Base-by-base conservation (phyloP, 2,329 filamentous ascomycete genomes). In the Epichloe elymi region DNA sequence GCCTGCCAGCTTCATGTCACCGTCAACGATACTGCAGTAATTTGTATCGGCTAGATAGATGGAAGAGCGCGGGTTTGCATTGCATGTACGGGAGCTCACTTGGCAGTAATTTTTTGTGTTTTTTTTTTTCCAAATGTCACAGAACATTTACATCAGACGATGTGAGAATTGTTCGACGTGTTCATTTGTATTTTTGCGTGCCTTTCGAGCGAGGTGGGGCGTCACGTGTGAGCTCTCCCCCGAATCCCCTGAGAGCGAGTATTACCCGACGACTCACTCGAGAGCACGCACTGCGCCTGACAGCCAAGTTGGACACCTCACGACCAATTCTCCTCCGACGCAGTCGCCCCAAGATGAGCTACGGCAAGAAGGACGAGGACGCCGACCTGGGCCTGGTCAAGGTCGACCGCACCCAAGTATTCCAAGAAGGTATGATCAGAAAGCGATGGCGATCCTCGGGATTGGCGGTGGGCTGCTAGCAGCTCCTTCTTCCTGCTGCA, bases 331-430 rank as follows among this genome's bases (percentile, higher is more conserved):
- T 57, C 56, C 52, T 50, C 41, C 59, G 58, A 62, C 60, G 61
- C 60, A 63, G 61, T 61, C 63, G 70, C 72, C 72, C 72, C 74
- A 82, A 60, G 65, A 95, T 95, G 90, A 93, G 86, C 73, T 95
- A 93, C 80, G 85, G 91, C 76, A 98, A 98, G 76, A 97, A 95
- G 78, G 91, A 98, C 71, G 93, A 97, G 79, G 93, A 98, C 76
- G 88, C 85, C 66, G 91, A 96, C 68, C 81, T 85, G 68, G 85
- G 86, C 66, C 80, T 97, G 75, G 86, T 97, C 77, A 95, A 91
- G 79, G 88, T 97, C 64, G 93, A 98, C 74, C 85, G 94, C 65
- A 96, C 91, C 52, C 89, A 91, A 62, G 93, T 98, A 58, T 97
- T 97, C 70, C 93, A 97, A 76, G 93, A 98, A 85, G 93, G 93